A percentile compares a stretch with the other conserved stretches of the same genome.
phyloP scores from a whole-genome alignment of 495 filamentous ascomycete genomes.

The Trypethelium eluteriae region DNA sequence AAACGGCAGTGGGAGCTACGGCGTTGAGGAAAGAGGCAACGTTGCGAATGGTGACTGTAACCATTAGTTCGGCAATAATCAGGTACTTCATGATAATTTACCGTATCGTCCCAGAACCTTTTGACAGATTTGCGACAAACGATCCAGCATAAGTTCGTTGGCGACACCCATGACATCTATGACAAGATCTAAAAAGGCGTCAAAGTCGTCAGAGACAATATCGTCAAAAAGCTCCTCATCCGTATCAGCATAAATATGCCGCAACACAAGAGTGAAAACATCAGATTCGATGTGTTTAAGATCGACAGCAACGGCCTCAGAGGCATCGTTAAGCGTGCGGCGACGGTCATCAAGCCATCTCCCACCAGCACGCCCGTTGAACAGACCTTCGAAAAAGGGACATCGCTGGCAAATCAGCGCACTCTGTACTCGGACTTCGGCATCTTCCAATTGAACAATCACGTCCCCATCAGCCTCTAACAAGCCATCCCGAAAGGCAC shows the following conservation, averaged over 20 bases:
- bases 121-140: conserved; percentile 83
- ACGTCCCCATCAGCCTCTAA: conserved; percentile 74
- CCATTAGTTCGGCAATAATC: neutral
- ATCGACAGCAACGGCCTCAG: conserved; percentile 58
- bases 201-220: conserved; percentile 59
- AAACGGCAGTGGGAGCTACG: conserved; percentile 70
- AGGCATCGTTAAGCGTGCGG: conserved; percentile 38
- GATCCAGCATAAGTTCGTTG: conserved; percentile 91
- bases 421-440: conserved; percentile 63
- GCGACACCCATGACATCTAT: conserved; percentile 85
- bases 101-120: conserved; percentile 76
- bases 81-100: conserved; percentile 30
- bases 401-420: conserved; percentile 72
- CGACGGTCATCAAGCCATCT: conserved; percentile 70
- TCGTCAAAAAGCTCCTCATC: conserved; percentile 77
- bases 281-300: conserved; percentile 66
- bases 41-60: conserved; percentile 70
- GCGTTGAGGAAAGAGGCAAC: conserved; percentile 75
- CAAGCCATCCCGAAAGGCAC: conserved; percentile 54
- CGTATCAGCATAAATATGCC: conserved; percentile 74
- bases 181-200: conserved; percentile 79
- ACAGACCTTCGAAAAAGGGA: conserved; percentile 86
- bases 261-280: conserved; percentile 71
- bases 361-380: conserved; percentile 74
- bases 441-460: conserved; percentile 64